Evolutionary conservation across 2,329 filamentous ascomycete genomes (phyloP), one percentile per base, ranked within the genome.

Genomic region (Aspergillus pseudoviridinutans): DNA sequence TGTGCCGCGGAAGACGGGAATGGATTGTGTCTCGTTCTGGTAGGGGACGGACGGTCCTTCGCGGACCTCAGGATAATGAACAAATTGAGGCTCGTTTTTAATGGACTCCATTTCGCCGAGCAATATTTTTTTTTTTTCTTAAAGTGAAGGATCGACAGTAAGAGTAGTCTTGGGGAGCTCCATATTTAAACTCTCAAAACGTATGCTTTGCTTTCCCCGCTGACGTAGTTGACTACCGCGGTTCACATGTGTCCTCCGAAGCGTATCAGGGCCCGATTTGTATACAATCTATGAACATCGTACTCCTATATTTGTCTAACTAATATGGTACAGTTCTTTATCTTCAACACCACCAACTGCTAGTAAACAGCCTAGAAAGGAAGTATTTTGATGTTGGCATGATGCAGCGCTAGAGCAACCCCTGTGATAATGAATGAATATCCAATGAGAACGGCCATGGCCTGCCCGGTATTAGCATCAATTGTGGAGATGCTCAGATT

Each of bases 401-500:
- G 61, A 60, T 78, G 72, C 66, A 79, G 65, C 2, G 59, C 71
- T 59, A 78, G 54, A 1, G 91, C 93, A 51, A 90, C 71, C 0
- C 74, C 83, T 0, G 90, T 88, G 49, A 97, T 60, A 0, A 81
- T 76, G 2, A 78, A 82, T 52, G 87, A 87, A 74, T 97, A 97
- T 4, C 73, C 84, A 24, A 91, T 74, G 61, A 99, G 73, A 35
- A 97, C 85, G 0, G 74, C 86, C 85, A 96, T 90, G 0, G 92
- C 85, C 56, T 78, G 73, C 3, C 82, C 66, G 8, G 84, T 83
- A 4, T 80, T 81, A 61, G 89, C 85, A 70, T 93, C 83, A 62
- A 97, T 76, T 2, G 94, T 99, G 42, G 88, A 87, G 55, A 97
- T 74, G 3, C 87, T 90, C 81, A 99, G 80, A 72, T 99, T 99